Base-by-base conservation (phyloP, 2,329 filamentous ascomycete genomes). In the Penicillium sp. region DNA sequence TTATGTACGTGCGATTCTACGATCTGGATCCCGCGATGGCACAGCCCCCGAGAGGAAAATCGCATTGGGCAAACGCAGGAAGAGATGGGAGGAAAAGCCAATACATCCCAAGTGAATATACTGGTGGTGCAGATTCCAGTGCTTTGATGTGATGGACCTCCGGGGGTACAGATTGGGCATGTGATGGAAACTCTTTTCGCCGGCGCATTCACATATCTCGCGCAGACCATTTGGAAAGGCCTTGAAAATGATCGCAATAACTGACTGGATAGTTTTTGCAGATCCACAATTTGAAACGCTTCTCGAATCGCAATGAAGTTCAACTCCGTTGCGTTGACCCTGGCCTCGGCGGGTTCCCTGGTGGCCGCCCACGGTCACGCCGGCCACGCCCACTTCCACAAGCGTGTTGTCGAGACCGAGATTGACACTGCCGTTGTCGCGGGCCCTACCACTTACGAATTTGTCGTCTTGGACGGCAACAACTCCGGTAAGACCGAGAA, bases 371-470 rank as follows among this genome's bases (percentile, higher is more conserved):
- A 77, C 57, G 72, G 76, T 62, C 69, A 70, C 63, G 69, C 70
- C 53, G 75, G 77, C 59, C 68, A 69, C 49, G 77, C 77, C 61
- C 69, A 70, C 54, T 75, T 75, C 63, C 73, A 74, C 60, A 73
- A 73, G 66, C 77, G 75, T 60, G 69, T 61, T 26, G 55, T 56
- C 11, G 60, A 60, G 49, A 62, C 74, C 18, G 75, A 76, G 33
- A 75, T 75, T 56, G 76, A 78, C 20, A 75, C 79, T 51, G 82
- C 84, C 51, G 80, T 82, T 52, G 81, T 86, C 49, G 77, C 82
- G 40, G 84, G 81, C 41, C 81, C 86, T 63, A 84, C 87, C 53
- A 82, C 88, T 54, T 97, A 92, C 76, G 81, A 88, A 70, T 78
- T 92, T 51, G 84, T 88, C 57, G 88, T 87, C 57, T 65, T 85